phyloP scores from a whole-genome alignment of 306 rosid genomes.

The Begonia fuchsioides region DNA sequence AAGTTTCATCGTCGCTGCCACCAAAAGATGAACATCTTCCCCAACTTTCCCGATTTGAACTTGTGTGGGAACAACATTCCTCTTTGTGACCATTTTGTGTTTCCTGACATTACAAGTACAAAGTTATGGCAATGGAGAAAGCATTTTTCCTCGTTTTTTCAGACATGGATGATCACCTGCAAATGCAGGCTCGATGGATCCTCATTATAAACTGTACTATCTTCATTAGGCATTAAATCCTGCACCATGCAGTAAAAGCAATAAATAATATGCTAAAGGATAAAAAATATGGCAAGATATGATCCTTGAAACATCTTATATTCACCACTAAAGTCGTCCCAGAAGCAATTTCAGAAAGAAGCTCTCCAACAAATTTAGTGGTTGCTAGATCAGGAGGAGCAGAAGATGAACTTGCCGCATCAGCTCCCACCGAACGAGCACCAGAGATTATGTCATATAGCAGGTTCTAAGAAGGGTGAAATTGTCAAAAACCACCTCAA shows the following conservation, averaged over 20 bases:
- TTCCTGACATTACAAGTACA: constrained; percentile 25
- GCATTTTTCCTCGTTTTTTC: too few species aligned
- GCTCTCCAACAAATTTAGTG: constrained; percentile 32
- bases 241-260: constrained; percentile 17
- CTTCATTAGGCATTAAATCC: constrained; percentile 34
- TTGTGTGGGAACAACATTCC: constrained; percentile 68
- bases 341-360: constrained; percentile 42
- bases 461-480: constrained; percentile 36
- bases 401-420: constrained; percentile 77
- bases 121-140: constrained; percentile 7
- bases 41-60: constrained; percentile 89
- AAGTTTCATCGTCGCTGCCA: constrained; percentile 66
- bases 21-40: constrained; percentile 83
- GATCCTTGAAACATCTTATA: constrained; percentile 7
- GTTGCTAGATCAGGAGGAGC: constrained; percentile 33
- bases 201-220: constrained; percentile 19
- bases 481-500: too few species aligned
- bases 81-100: constrained; percentile 34
- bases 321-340: constrained; percentile 24
- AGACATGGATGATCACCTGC: constrained; percentile 32
- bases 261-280: not conserved
- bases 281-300: constrained; percentile 6
- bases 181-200: constrained; percentile 28
- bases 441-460: constrained; percentile 53
- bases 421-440: constrained; percentile 37